phyloP scores from a whole-genome alignment of 805 yeast species.

The Yarrowia divulgata region DNA sequence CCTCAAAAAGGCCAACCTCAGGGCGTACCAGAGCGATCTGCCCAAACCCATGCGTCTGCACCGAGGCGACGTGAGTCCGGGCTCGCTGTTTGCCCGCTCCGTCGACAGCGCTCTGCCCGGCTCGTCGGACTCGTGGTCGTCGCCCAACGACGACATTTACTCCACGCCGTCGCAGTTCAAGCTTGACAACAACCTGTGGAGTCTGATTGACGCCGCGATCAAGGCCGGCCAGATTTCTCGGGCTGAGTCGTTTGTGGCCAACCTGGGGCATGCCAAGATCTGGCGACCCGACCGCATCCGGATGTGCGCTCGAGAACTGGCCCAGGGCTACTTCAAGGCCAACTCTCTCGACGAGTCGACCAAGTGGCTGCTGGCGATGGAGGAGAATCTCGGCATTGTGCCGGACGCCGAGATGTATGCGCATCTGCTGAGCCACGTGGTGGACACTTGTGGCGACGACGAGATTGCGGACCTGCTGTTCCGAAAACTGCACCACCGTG shows the following conservation, averaged over 20 bases:
- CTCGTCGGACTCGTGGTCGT: conserved; percentile 11
- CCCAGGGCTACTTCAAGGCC: background rate
- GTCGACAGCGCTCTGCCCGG: conserved; percentile 1
- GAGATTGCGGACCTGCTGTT: conserved; percentile 9
- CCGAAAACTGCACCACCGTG: background rate
- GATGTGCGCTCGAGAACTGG: background rate
- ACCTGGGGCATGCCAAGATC: conserved; percentile 19
- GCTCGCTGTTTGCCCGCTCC: conserved; percentile 12
- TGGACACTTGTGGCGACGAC: background rate
- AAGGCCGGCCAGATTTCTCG: conserved; percentile 23
- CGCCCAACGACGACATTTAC: conserved; percentile 8
- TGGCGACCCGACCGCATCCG: conserved; percentile 16
- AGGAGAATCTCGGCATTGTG: background rate
- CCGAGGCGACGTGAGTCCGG: background rate
- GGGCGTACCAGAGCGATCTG: background rate
- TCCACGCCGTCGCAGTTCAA: conserved; percentile 19
- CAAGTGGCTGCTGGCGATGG: conserved; percentile 7
- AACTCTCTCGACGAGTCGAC: background rate
- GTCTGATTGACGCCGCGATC: conserved; percentile 34
- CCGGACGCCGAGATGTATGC: conserved; percentile 29
- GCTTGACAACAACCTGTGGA: conserved; percentile 30
- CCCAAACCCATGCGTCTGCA: background rate
- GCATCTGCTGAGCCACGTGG: background rate
- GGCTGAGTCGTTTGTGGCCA: conserved; percentile 26
- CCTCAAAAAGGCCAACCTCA: conserved; percentile 1